These are phyloP conservation scores for Capsicum rhomboideum DNA, from an alignment of 257 asterid species.

Conservation along the genomic window DNA sequence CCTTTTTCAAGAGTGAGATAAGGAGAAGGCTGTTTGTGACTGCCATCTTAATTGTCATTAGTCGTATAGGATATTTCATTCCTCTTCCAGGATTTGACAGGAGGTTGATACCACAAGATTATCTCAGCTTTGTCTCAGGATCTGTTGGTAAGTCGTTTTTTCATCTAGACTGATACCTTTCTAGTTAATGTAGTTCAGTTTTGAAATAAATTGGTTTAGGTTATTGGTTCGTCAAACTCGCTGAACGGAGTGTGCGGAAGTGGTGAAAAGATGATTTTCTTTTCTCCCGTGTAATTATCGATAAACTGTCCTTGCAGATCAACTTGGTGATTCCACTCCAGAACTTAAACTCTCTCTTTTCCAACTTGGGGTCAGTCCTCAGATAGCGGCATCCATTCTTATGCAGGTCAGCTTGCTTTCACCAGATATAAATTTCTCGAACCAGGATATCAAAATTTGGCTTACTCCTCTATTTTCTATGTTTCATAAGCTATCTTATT, in stretches of 20 bases:
- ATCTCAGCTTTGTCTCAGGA: constrained; percentile 80
- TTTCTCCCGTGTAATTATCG: not conserved
- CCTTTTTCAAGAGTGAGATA: constrained; percentile 96
- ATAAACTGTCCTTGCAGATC: constrained; percentile 45
- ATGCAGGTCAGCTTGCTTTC: constrained; percentile 64
- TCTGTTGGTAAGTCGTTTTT: constrained; percentile 59
- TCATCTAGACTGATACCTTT: not conserved
- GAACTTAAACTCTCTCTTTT: constrained; percentile 93
- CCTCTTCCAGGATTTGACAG: constrained; percentile 96
- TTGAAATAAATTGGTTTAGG: not conserved
- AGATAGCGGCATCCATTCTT: constrained; percentile 91
- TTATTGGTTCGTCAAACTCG: not conserved
- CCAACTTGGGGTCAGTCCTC: constrained; percentile 98
- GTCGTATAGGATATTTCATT: constrained; percentile 88
- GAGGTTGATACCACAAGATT: constrained; percentile 83
- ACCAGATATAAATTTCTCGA: constrained; percentile 7
- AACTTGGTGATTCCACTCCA: constrained; percentile 73
- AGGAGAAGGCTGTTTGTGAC: constrained; percentile 90
- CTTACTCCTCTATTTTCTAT: not conserved
- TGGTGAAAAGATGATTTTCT: not conserved
- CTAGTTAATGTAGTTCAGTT: not conserved
- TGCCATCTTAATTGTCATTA: constrained; percentile 55
- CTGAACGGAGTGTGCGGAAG: not conserved
- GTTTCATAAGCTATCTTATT: not conserved
- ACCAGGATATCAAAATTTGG: not conserved